Conservation (phyloP, 306 rosid genomes). For the Cucurbita moschata region DNA sequence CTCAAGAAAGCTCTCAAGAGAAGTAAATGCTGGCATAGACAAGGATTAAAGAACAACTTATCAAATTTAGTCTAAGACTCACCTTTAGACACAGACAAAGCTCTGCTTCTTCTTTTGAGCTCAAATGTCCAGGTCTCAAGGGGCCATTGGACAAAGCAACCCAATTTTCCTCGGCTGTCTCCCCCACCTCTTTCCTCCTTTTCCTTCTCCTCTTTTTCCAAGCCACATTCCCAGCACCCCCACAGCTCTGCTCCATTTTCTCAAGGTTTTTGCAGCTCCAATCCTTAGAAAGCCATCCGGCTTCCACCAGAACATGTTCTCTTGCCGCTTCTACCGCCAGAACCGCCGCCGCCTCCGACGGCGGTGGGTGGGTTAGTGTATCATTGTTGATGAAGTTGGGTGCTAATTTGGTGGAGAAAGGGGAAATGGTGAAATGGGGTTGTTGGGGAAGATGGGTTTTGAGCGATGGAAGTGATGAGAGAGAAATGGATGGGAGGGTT, state of each 20-base stretch:
- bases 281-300: constrained; percentile 10
- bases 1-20: neutral
- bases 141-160: constrained; percentile 12
- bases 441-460: constrained; percentile 29
- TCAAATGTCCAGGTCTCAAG: constrained; percentile 27
- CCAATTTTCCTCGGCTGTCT: constrained; percentile 6
- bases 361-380: constrained; percentile 24
- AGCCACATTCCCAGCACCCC: constrained; percentile 15
- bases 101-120: constrained; percentile 45
- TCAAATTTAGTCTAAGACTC: neutral
- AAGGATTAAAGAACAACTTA: neutral
- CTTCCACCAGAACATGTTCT: constrained; percentile 21
- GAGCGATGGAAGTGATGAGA: constrained; percentile 29
- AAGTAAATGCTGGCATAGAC: neutral
- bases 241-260: constrained; percentile 9
- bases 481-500: constrained; percentile 33
- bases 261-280: constrained; percentile 21
- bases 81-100: constrained; percentile 58
- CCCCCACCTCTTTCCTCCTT: constrained; percentile 28
- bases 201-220: constrained; percentile 39
- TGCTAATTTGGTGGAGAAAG: constrained; percentile 22
- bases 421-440: constrained; percentile 15
- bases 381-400: constrained; percentile 29
- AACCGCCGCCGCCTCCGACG: constrained; percentile 32
- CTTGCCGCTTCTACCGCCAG: constrained; percentile 25